These are phyloP conservation scores for Wickerhamiella galacta DNA, from an alignment of 805 yeast species.

Conservation along the genomic window DNA sequence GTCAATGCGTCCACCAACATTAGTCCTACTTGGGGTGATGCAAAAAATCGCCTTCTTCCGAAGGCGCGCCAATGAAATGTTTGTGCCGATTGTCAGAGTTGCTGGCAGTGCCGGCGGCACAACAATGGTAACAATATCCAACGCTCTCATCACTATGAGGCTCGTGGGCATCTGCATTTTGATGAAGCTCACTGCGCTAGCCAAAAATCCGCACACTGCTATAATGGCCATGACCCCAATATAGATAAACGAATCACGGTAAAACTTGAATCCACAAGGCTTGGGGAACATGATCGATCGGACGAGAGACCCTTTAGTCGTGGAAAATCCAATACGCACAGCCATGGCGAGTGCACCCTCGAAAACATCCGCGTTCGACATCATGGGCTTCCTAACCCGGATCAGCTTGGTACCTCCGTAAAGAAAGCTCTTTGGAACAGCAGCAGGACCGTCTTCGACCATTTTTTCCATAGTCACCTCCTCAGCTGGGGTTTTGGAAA, in stretches of 20 bases:
- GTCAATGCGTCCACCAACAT: conserved; percentile 90
- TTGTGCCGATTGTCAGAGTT: conserved; percentile 88
- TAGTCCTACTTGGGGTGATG: conserved; percentile 85
- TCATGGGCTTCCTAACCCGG: conserved; percentile 53
- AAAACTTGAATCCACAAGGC: conserved; percentile 84
- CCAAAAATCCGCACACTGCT: conserved; percentile 69
- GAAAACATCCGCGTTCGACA: conserved; percentile 29
- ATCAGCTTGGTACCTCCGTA: conserved; percentile 83
- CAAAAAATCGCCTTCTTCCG: conserved; percentile 60
- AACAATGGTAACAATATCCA: conserved; percentile 88
- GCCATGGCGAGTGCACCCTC: conserved; percentile 78
- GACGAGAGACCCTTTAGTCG: conserved; percentile 86
- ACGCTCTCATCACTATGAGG: conserved; percentile 68
- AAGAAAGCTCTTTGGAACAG: conserved; percentile 27
- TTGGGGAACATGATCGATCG: conserved; percentile 95
- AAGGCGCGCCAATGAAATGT: conserved; percentile 70
- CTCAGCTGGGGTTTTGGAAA: conserved; percentile 56
- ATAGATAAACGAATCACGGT: conserved; percentile 85
- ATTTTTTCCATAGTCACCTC: conserved; percentile 43
- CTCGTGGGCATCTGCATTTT: conserved; percentile 51
- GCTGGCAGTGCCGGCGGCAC: conserved; percentile 99
- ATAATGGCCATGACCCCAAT: conserved; percentile 85
- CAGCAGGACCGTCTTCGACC: conserved; percentile 28
- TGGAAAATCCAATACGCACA: conserved; percentile 78
- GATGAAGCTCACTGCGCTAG: conserved; percentile 71